Evolutionary conservation across 2,329 filamentous ascomycete species (phyloP).

Genomic region (Calonectria fujianensis): DNA sequence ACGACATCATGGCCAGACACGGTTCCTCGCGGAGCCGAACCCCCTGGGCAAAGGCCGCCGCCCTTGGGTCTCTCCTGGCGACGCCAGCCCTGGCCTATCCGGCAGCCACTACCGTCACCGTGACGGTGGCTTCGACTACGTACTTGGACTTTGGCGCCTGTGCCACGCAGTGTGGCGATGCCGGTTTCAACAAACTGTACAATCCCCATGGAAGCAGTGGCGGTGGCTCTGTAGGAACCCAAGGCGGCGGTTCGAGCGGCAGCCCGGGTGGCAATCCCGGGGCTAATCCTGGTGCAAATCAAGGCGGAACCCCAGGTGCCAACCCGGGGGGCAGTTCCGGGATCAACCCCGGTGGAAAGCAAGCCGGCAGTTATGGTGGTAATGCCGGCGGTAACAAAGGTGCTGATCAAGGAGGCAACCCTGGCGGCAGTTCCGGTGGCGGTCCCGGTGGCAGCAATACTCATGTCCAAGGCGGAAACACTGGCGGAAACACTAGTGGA

Average conservation of each 20-base stretch:
- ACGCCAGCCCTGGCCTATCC: constrained; percentile 37
- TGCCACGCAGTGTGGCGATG: constrained; percentile 12
- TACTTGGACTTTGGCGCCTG: constrained; percentile 43
- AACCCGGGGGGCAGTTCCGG: neutral
- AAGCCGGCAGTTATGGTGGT: neutral
- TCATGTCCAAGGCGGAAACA: neutral
- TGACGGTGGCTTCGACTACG: constrained; percentile 37
- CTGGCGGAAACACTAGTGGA: neutral
- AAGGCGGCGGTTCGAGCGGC: neutral
- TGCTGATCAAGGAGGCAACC: neutral
- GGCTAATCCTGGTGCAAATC: neutral
- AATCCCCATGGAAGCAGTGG: neutral
- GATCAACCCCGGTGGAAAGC: neutral
- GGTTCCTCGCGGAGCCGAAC: constrained; percentile 34
- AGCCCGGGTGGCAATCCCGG: neutral
- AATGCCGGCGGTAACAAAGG: neutral
- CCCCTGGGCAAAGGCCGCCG: constrained; percentile 39
- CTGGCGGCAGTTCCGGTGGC: neutral
- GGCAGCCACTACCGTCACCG: constrained; percentile 30
- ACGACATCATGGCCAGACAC: constrained; percentile 29
- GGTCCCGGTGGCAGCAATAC: neutral
- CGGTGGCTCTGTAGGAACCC: neutral
- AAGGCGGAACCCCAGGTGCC: neutral
- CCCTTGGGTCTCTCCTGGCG: constrained; percentile 42
- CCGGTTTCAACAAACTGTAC: constrained; percentile 12